Evolutionary conservation across 1,284 basidiomycete genomes (phyloP), one percentile per base, ranked within the genome.

Genomic region (Irpex sp.): DNA sequence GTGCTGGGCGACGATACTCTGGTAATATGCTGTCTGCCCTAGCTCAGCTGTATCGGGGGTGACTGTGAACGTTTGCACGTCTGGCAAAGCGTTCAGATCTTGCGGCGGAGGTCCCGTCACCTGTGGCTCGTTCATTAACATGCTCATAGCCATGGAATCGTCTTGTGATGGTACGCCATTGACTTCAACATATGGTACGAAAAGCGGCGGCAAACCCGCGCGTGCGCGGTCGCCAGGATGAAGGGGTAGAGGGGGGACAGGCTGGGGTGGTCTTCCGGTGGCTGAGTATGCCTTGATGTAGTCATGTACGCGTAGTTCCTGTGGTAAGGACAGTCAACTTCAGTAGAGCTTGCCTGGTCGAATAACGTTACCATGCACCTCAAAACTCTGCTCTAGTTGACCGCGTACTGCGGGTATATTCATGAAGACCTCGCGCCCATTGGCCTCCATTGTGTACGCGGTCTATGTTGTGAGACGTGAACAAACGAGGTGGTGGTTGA

Each of bases 241-340:
- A 7, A 73, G 69, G 0, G 82, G 83, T 21, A 73, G 66, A 58
- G 72, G 74, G 1, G 82, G 80, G 36, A 73, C 76, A 9, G 82
- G 81, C 37, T 63, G 69, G 7, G 83, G 83, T 31, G 80, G 77
- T 49, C 71, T 69, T 13, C 81, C 81, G 0, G 81, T 83, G 0
- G 77, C 71, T 52, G 64, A 66, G 65, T 82, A 83, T 6, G 79
- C 75, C 48, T 72, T 71, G 5, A 83, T 64, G 66, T 85, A 84
- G 70, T 83, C 82, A 49, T 78, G 71, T 34, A 79, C 72, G 34
- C 83, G 78, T 51, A 78, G 71, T 74, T 85, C 83, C 82, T 85
- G 69, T 49, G 44, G 37, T 52, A 48, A 47, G 34, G 19, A 48
- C 19, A 34, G 59, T 65, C 48, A 60, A 38, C 13, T 61, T 62